Evolutionary conservation across 1,284 basidiomycete species (phyloP), one percentile per base, ranked within the genome.

Genomic region (Omphalotus olearius): DNA sequence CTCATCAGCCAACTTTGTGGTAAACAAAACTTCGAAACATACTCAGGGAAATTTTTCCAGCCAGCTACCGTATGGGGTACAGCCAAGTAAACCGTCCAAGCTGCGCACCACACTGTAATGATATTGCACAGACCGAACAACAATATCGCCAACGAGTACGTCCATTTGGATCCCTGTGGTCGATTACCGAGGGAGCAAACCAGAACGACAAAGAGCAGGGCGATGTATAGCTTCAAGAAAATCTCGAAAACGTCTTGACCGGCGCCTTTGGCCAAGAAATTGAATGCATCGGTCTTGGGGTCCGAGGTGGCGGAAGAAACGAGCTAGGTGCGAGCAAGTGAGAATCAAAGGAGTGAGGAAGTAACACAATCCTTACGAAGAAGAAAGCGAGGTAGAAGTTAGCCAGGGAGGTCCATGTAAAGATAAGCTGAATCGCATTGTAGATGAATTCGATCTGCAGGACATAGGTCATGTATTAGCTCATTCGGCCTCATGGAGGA

Each of bases 161-260:
- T 87, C 82, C 84, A 90, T 69, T 91, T 91, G 7, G 88, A 90
- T 42, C 91, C 91, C 74, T 84, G 88, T 44, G 91, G 91, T 48
- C 91, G 81, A 68, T 94, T 94, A 43, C 91, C 91, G 50, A 94
- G 80, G 45, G 88, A 91, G 70, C 87, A 90, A 50, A 91, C 85
- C 39, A 83, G 73, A 56, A 88, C 78, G 53, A 91, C 76, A 67
- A 90, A 88, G 52, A 91, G 69, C 47, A 90, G 74, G 45, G 78
- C 84, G 54, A 91, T 86, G 65, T 91, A 91, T 39, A 91, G 67
- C 74, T 89, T 92, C 57, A 92, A 74, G 72, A 93, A 88, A 41
- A 92, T 75, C 62, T 92, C 85, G 61, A 93, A 91, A 42, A 93
- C 81, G 40, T 80, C 75, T 58, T 76, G 71, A 30, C 91, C 91